Evolutionary conservation across 2,329 filamentous ascomycete species (phyloP), one percentile per base, ranked within the genome.

Genomic region (Penicillium sp.): DNA sequence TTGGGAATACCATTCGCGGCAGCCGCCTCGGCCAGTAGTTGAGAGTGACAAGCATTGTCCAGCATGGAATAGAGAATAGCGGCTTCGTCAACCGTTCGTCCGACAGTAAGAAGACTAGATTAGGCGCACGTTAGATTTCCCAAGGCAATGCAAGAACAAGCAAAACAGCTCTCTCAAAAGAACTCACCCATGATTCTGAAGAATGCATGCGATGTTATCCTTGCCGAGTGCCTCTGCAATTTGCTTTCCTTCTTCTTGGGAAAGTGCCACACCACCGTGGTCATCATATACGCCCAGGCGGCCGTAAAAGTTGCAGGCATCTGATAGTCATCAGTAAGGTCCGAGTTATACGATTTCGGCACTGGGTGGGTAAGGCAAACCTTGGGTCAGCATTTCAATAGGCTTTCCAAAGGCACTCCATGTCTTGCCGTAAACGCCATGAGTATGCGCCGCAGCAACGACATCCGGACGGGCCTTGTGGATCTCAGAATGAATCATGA

Each of bases 361-460:
- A n/a, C 12, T 33, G 3, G 22, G 22, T 15, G 28, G 22, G 9
- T 6, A 28, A 33, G 42, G 51, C 65, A 24, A 17, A 87, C 88
- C 86, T 73, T 88, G 86, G 0, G 85, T 85, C 51, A 85, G 82
- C 69, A 84, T 87, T 62, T 88, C 85, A 50, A 88, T 79, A 7
- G 81, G 80, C 62, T 84, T 84, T 8, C 88, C 88, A 24, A 89
- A 82, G 0, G 86, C 77, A 68, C 85, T 86, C 78, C 90, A 89
- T 12, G 87, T 83, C 54, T 85, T 84, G 4, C 86, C 86, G 68
- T 87, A 83, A 53, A 87, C 79, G 17, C 81, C 83, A 72, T 88
- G 86, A 1, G 82, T 83, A 71, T 88, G 86, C 0, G 85, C 85
- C 3, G 85, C 86, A 57, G 84, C 85, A 59, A 83, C 78, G 30